A percentile compares a stretch with the other conserved stretches of the same genome.
These are phyloP conservation scores for Naegleria lovaniensis DNA, from an alignment of 208 protist genomes.

Conservation along the genomic window DNA sequence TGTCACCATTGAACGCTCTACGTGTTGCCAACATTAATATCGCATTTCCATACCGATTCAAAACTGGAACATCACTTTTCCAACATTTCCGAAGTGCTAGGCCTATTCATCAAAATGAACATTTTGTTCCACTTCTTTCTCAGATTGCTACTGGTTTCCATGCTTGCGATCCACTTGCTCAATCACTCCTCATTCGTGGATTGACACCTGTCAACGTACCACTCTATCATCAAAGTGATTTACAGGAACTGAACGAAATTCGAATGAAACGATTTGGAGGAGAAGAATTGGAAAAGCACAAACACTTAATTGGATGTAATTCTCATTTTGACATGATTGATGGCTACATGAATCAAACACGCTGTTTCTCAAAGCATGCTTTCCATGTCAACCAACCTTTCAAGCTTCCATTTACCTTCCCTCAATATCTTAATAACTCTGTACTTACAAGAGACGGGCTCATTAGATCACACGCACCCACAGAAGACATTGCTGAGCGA, in stretches of 20 bases:
- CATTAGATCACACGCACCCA: background rate
- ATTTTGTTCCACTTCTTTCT: background rate
- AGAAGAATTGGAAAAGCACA: background rate
- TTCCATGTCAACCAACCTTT: conserved; percentile 3
- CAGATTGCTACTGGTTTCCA: background rate
- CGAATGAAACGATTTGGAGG: background rate
- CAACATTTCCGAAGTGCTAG: background rate
- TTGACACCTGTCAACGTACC: background rate
- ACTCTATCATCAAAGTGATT: background rate
- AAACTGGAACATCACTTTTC: background rate
- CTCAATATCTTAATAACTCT: background rate
- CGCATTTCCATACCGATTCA: background rate
- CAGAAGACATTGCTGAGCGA: background rate
- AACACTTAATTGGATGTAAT: background rate
- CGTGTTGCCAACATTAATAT: background rate
- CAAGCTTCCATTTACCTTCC: background rate
- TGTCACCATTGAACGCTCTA: background rate
- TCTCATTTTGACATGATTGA: background rate
- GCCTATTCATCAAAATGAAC: conserved; percentile 5
- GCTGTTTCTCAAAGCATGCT: background rate
- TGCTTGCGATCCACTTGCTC: background rate
- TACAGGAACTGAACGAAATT: background rate
- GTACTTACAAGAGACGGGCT: background rate
- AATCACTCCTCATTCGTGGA: background rate
- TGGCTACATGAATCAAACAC: background rate